Base-by-base conservation (phyloP, 2,329 filamentous ascomycete species). In the Domatiomyces catenatus region DNA sequence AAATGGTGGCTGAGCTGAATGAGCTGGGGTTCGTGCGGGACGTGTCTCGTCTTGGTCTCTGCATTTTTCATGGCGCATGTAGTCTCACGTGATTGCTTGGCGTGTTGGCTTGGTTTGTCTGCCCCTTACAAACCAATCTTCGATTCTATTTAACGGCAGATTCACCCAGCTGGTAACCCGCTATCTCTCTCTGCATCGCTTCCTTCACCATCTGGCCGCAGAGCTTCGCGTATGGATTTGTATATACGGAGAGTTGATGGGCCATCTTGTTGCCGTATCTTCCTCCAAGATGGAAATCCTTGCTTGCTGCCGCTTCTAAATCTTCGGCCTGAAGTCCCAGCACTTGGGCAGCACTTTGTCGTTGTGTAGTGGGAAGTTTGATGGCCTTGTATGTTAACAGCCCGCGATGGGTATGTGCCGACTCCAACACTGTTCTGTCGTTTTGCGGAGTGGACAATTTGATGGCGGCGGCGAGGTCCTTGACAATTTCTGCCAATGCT, bases 201-300 rank as follows among this genome's bases (percentile, higher is more conserved):
- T 79, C 74, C 65, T 74, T 75, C 8, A 80, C 77, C 61, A 80
- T 79, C 1, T 70, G 74, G 3, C 76, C 77, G 62, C 76, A 80
- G 66, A 80, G 72, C 64, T 78, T 79, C 28, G 76, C 75, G 64
- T 80, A 78, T 26, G 77, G 77, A 65, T 80, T 80, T 46, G 76
- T 79, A 62, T 73, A 68, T 15, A 80, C 76, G 12, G 75, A 74
- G 66, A 80, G 66, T 57, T 76, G 72, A 58, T 72, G 69, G 44
- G 75, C 76, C 20, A 75, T 67, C 51, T 74, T 70, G 61, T 78
- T 78, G 1, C 77, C 77, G 62, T 73, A 79, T 43, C 70, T 58
- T 1, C 73, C 74, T 1, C 74, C 77, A 19, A 70, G 62, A 32
- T 70, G 72, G 60, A 80, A 79, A 54, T 77, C 71, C 28, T 65